phyloP scores from a whole-genome alignment of 176 grass and related monocot genomes.

The Thinopyrum elongatum region DNA sequence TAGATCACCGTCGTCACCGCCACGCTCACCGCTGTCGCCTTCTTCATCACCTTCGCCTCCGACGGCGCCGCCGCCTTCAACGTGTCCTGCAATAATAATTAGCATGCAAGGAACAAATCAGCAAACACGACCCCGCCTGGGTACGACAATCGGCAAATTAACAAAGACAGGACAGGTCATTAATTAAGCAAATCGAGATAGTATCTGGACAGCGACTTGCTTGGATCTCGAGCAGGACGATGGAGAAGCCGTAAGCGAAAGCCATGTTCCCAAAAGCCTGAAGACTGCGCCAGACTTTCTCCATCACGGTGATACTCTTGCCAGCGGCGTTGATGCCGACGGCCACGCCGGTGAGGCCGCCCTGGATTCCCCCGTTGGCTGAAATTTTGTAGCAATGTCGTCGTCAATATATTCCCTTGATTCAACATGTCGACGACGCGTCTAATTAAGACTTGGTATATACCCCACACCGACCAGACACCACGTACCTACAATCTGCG shows the following conservation, averaged over 20 bases:
- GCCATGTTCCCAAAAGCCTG: slow-evolving; percentile 23
- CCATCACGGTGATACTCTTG: not conserved
- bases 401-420: not conserved
- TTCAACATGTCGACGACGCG: not conserved
- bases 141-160: not conserved
- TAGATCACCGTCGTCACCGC: slow-evolving; percentile 67
- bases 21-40: slow-evolving; percentile 65
- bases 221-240: slow-evolving; percentile 31
- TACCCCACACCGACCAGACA: not conserved
- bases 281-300: slow-evolving; percentile 18
- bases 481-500: slow-evolving; percentile 1
- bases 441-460: not conserved
- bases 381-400: not conserved
- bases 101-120: not conserved
- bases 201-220: not conserved
- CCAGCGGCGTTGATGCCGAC: not conserved
- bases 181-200: not conserved
- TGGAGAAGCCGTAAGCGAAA: slow-evolving; percentile 15
- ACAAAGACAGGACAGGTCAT: not conserved
- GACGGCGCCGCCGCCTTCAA: slow-evolving; percentile 66
- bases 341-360: not conserved
- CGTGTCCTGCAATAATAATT: slow-evolving; percentile 48
- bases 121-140: not conserved
- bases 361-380: not conserved
- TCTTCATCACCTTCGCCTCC: slow-evolving; percentile 78